Evolutionary conservation across 2,329 filamentous ascomycete species (phyloP), one percentile per base, ranked within the genome.

Genomic region (Fusarium nodosum): DNA sequence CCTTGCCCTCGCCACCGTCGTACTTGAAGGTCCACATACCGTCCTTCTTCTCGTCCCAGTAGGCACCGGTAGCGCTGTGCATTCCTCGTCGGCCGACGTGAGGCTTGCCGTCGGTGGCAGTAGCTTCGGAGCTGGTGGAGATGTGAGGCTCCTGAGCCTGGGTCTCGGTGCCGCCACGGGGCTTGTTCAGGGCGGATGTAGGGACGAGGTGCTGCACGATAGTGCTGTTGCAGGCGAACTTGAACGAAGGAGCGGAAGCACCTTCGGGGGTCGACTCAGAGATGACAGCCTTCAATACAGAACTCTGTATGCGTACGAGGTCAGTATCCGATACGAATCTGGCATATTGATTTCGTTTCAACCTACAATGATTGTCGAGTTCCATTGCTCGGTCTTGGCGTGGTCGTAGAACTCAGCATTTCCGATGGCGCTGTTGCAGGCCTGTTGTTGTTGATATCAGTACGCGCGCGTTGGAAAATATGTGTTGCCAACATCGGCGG

Each of bases 171-270:
- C 87, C 83, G 60, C 79, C 78, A 71, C 84, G 84, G 66, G 87
- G 78, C 81, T 88, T 89, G 82, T 88, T 90, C 52, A 89, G 82
- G 58, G 87, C 83, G 31, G 88, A 87, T 15, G 88, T 90, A 56
- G 91, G 88, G 22, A 91, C 88, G 34, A 95, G 85, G 83, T 98
- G 95, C 84, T 99, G 95, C 74, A 98, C 97, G 78, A 98, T 97
- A 72, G 95, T 98, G 85, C 93, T 97, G 86, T 97, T 98, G 83
- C 97, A 94, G 74, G 94, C 93, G 83, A 95, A 98, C 82, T 98
- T 98, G 88, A 90, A 97, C 18, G 84, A 81, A 7, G 92, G 91
- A 28, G 87, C 83, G 30, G 84, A 81, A 64, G 84, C 83, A 66
- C 85, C 82, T 48, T 85, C 79, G 20, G 88, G 85, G 20, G 87